Conservation (phyloP, 208 protist species). For the Blastocrithidia nonstop region DNA sequence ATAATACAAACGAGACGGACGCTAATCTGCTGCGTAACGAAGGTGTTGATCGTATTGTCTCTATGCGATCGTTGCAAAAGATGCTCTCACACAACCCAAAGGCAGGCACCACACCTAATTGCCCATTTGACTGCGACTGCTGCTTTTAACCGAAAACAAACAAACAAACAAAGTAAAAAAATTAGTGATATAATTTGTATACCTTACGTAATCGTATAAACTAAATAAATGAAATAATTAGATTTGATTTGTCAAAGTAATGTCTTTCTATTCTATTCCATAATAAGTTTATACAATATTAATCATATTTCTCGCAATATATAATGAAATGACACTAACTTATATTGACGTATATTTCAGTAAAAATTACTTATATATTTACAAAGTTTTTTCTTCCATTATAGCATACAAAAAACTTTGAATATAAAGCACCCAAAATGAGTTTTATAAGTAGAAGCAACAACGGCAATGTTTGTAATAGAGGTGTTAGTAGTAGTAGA, state of each 20-base stretch:
- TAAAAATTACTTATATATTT: background rate
- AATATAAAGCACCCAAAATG: background rate
- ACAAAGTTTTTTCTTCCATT: background rate
- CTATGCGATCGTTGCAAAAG: constrained; percentile 47
- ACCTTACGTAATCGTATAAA: too few species aligned
- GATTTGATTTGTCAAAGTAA: too few species aligned
- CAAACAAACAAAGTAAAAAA: too few species aligned
- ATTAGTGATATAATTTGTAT: too few species aligned
- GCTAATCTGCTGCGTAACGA: constrained; percentile 18
- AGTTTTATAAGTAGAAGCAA: too few species aligned
- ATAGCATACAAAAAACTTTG: background rate
- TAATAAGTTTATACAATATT: too few species aligned
- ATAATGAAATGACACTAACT: too few species aligned
- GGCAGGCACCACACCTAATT: constrained; percentile 76
- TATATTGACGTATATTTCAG: background rate
- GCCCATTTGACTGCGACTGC: constrained; percentile 84
- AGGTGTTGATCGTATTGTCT: constrained; percentile 69
- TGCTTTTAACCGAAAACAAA: constrained; percentile 55
- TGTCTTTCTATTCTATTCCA: too few species aligned
- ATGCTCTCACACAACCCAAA: constrained; percentile 57
- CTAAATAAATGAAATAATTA: too few species aligned
- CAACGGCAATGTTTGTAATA: background rate
- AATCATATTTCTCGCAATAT: too few species aligned
- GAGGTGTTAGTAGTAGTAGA: background rate
- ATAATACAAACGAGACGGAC: background rate